Conservation (phyloP, 2,329 filamentous ascomycete genomes). For the Pyricularia sp. region DNA sequence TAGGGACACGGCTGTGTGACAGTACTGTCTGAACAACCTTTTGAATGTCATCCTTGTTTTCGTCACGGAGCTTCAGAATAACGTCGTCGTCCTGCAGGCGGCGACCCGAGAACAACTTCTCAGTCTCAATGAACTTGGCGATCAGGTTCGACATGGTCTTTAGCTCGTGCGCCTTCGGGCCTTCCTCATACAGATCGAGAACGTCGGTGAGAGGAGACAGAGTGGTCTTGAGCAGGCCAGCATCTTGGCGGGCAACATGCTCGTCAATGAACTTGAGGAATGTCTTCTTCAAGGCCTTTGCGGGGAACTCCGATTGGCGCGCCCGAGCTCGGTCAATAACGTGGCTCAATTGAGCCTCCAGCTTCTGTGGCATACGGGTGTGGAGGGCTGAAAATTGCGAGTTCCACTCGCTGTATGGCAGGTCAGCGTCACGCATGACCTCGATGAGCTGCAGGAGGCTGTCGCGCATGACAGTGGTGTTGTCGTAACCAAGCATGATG, state of each 20-base stretch:
- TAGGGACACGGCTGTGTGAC: slow-evolving; percentile 83
- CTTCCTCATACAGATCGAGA: slow-evolving; percentile 72
- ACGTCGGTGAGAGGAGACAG: slow-evolving; percentile 70
- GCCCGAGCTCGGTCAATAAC: slow-evolving; percentile 76
- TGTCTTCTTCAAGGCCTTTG: slow-evolving; percentile 75
- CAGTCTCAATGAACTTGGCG: slow-evolving; percentile 71
- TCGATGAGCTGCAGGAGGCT: slow-evolving; percentile 85
- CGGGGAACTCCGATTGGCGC: slow-evolving; percentile 80
- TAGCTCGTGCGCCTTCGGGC: slow-evolving; percentile 85
- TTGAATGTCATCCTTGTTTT: slow-evolving; percentile 85
- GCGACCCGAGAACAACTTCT: slow-evolving; percentile 79
- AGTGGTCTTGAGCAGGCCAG: slow-evolving; percentile 60
- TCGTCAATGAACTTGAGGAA: slow-evolving; percentile 86
- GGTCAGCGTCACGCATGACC: slow-evolving; percentile 78
- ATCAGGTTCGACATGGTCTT: slow-evolving; percentile 71
- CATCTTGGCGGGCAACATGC: slow-evolving; percentile 64
- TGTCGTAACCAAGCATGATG: slow-evolving; percentile 90
- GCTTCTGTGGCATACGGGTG: slow-evolving; percentile 90
- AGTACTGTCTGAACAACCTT: slow-evolving; percentile 83
- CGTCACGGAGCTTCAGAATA: slow-evolving; percentile 84
- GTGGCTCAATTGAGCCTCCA: slow-evolving; percentile 73
- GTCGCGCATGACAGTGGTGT: slow-evolving; percentile 87
- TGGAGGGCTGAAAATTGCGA: slow-evolving; percentile 95
- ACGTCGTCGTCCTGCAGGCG: slow-evolving; percentile 87
- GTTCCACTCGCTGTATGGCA: slow-evolving; percentile 95